Base-by-base conservation (phyloP, 805 yeast species). In the Pichia thaimueangensis region DNA sequence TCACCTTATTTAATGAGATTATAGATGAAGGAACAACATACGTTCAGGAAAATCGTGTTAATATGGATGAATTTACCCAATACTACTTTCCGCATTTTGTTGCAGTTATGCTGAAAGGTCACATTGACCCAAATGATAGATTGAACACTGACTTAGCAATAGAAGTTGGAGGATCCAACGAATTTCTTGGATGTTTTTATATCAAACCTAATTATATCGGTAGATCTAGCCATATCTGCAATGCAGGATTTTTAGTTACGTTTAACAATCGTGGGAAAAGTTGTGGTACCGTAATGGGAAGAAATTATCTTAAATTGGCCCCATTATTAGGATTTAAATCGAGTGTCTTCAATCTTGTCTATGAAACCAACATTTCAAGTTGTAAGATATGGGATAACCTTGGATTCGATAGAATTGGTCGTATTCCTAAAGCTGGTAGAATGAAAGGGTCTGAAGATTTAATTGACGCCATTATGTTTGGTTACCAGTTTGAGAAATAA, bases 171-270 rank as follows among this genome's bases (percentile, higher is more conserved):
- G 37, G 28, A 12, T n/a, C 16, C 10, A 19, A 65, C 0, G 49
- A 52, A 6, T 74, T 79, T 46, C 58, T 86, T 35, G 97, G 96
- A 1, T 75, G 84, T 2, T 84, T 81, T 58, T 85, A 82, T 59
- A 69, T 88, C 53, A 87, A 85, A 56, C 96, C 97, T 15, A 89
- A 89, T 61, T 89, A 88, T 57, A 63, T 70, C 2, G 96, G 95
- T 8, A 73, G 95, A 45, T 81, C 91, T 48, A 78, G 93, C 0
- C 96, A 89, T 55, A 81, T 77, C 23, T 86, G 96, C 55, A 89
- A 89, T 58, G 96, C 80, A 0, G 96, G 94, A 0, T 89, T 89
- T 56, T 58, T 87, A 10, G 95, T 89, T 6, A 74, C 74, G 45
- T 67, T 69, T 8, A 49, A 49, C 0, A 64, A 65, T 21, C 71